Evolutionary conservation across 768 basidiomycete species (phyloP).

Genomic region (Agaricus subrufescens): DNA sequence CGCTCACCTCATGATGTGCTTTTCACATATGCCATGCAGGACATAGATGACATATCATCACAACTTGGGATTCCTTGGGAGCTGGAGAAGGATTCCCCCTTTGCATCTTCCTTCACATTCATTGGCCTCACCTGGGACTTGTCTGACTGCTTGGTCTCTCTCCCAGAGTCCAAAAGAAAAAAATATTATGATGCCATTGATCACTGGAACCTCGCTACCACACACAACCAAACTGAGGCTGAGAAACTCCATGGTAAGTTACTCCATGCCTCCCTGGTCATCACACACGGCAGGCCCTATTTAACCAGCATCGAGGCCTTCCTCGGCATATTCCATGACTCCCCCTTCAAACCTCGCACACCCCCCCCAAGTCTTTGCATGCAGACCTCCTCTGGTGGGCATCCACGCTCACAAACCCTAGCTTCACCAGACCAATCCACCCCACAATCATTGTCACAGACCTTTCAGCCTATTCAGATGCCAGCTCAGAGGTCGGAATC

Average conservation of each 20-base stretch:
- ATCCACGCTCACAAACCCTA: conserved; percentile 3
- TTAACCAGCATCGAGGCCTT: conserved; percentile 13
- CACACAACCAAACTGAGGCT: conserved; percentile 20
- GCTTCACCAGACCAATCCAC: conserved; percentile 18
- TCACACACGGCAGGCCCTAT: not conserved
- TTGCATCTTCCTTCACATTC: not conserved
- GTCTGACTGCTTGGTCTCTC: not conserved
- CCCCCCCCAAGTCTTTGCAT: not conserved
- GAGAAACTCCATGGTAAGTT: not conserved
- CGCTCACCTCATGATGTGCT: not conserved
- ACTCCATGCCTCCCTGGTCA: not conserved
- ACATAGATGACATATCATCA: conserved; percentile 27
- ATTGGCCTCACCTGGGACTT: not conserved
- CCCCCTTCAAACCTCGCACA: conserved; percentile 25
- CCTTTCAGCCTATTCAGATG: too few relatives aligned
- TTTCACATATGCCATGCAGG: conserved; percentile 4
- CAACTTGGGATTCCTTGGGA: conserved; percentile 20
- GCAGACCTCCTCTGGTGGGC: conserved; percentile 27
- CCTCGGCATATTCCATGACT: conserved; percentile 17
- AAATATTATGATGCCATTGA: conserved; percentile 19
- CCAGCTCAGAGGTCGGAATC: not conserved
- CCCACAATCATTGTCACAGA: not conserved
- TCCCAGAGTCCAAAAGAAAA: conserved; percentile 12
- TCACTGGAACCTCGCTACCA: conserved; percentile 10
- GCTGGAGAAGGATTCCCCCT: conserved; percentile 12